Evolutionary conservation across 352 stramenopile genomes (phyloP), one percentile per base, ranked within the genome.

Genomic region (Blastocystis hominis): DNA sequence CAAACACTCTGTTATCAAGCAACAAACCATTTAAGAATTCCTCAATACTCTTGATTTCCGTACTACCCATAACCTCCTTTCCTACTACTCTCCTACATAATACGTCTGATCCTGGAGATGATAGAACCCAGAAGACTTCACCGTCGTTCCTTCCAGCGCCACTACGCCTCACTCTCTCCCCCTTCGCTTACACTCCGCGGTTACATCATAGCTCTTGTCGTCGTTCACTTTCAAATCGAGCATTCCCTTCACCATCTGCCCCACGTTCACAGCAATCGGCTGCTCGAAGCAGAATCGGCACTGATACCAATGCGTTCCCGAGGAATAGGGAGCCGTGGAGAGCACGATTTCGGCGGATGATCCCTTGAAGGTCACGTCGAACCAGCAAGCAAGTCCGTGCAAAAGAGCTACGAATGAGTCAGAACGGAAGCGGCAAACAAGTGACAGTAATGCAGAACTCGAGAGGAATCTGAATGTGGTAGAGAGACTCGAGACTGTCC

Each of bases 341-440:
- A 97, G 91, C 63, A 94, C 91, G 6, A 97, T 91, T 4, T 91
- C 90, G 7, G 92, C 89, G 38, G 91, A 91, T 17, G 91, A 94
- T 2, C 95, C 96, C 54, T 93, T 91, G 88, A 99, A 99, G 89
- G 98, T 95, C 38, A 98, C 93, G 3, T 95, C 98, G 90, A 99
- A 99, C 97, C 97, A 99, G 88, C 95, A 97, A 30, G 95, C 96
- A 64, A 99, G 93, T 3, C 96, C 97, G 90, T 97, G 96, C 84
- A 99, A 92, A 55, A 97, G 93, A 3, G 93, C 93, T 81, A 89
- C 76, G 20, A 20, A 66, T 24, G 75, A 42, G 6, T 34, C 15
- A 15, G 30, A 42, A 30, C 24, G 24, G 17, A 3, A 50, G 24
- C 54, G 2, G 53, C 44, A 1, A 61, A 75, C 36, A 89, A 47